These are phyloP conservation scores for Hygrophorus pudorinus DNA, from an alignment of 768 basidiomycete species.

Conservation along the genomic window DNA sequence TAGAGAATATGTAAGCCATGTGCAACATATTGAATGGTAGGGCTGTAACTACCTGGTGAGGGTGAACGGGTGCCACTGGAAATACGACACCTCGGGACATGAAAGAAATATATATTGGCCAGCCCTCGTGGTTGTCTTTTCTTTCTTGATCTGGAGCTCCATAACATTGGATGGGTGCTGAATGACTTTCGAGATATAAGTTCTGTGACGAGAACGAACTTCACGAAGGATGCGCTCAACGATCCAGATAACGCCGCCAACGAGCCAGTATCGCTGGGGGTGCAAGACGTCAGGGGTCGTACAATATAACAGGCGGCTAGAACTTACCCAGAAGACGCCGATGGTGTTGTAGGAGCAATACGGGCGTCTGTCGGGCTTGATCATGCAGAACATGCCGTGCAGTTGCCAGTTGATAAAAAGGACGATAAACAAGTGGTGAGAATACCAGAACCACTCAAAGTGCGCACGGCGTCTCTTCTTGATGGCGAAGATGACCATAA, in stretches of 20 bases:
- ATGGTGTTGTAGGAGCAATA: conserved; percentile 79
- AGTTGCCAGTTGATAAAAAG: conserved; percentile 95
- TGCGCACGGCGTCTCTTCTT: conserved; percentile 70
- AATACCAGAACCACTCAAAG: conserved; percentile 89
- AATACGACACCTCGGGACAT: conserved; percentile 88
- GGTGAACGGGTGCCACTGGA: conserved; percentile 97
- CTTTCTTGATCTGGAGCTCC: conserved; percentile 97
- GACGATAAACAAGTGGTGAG: conserved; percentile 79
- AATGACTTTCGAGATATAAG: conserved; percentile 90
- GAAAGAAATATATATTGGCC: conserved; percentile 92
- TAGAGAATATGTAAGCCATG: background rate
- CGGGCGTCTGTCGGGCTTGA: conserved; percentile 80
- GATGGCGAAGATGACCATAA: conserved; percentile 80
- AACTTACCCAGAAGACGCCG: conserved; percentile 90
- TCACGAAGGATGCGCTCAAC: conserved; percentile 87
- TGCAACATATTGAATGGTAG: background rate
- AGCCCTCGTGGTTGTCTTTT: conserved; percentile 71
- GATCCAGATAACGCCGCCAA: conserved; percentile 81
- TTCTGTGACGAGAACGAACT: conserved; percentile 81
- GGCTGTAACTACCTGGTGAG: conserved; percentile 62
- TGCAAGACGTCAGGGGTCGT: conserved; percentile 5
- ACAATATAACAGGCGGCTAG: background rate
- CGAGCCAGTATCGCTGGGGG: conserved; percentile 75
- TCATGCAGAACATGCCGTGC: conserved; percentile 97
- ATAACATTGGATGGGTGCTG: conserved; percentile 92